Evolutionary conservation across 345 rosid genomes (phyloP), one percentile per base, ranked within the genome.

Genomic region (Diplotaxis tenuifolia): DNA sequence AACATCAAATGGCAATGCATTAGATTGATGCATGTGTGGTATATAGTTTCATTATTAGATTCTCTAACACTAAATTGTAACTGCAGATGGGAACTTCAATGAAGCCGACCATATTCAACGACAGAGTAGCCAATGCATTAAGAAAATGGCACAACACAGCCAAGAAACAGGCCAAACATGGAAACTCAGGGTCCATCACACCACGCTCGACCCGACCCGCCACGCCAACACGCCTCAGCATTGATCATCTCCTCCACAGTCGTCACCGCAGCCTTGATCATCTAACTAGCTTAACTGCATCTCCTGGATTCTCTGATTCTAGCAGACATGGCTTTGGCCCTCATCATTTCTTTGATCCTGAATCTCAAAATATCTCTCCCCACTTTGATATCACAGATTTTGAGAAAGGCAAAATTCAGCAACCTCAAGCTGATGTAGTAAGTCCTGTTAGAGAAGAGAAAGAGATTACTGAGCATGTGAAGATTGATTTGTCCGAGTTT

Each of bases 131-230:
- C 3, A 75, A 87, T 20, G 97, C 96, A 7, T 82, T 95, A 2
- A 88, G 80, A 74, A 86, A 71, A 75, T 91, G 99, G 99, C 97
- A 85, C 81, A 86, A 77, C 5, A 50, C 77, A 0, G 93, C 99
- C 0, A 89, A 82, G 77, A 95, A 76, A 74, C 88, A 90, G 22
- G 73, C 82, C 0, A 92, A 81, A 70, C 91, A 85, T 47, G 63
- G 90, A 82, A 84, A 80, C 34, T 88, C 96, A 0, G 84, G 34
- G 34, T 53, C 82, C 2, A 78, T 72, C 55, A 83, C 95, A 5
- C 95, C 96, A 18, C 57, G 66, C 23, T 83, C 86, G 5, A 93
- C 94, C 74, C 79, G 82, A 20, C 90, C 98, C 3, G 32, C 84
- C 25, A 93, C 98, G 4, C 96, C 96, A 5, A 73, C 81, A 0